Conservation (phyloP, 257 asterid genomes). For the Henckelia pumila region DNA sequence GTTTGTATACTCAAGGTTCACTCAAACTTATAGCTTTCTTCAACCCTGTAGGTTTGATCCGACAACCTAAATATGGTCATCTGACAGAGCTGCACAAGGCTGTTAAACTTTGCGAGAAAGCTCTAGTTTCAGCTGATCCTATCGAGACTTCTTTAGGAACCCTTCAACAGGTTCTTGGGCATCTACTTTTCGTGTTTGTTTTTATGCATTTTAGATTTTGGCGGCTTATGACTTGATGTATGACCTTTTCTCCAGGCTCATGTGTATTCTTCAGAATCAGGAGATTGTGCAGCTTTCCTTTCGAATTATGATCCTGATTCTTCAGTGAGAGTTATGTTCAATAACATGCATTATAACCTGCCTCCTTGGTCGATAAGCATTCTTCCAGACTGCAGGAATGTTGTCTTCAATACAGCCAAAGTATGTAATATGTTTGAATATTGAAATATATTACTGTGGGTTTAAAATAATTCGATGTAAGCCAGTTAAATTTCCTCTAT, state of each 20-base stretch:
- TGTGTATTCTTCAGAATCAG: constrained; percentile 69
- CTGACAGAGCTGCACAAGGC: constrained; percentile 89
- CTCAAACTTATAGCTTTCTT: constrained; percentile 5
- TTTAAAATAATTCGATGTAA: not conserved
- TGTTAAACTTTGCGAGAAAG: constrained; percentile 66
- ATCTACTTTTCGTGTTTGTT: constrained; percentile 8
- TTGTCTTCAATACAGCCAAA: constrained; percentile 86
- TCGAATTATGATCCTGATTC: constrained; percentile 62
- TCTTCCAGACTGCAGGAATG: constrained; percentile 91
- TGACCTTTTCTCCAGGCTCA: constrained; percentile 54
- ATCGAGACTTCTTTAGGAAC: constrained; percentile 77
- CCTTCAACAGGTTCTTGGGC: constrained; percentile 70
- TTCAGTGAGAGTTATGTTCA: constrained; percentile 68
- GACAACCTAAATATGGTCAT: constrained; percentile 93
- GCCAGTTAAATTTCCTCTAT: not conserved
- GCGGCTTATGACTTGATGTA: constrained; percentile 6
- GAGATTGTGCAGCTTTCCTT: constrained; percentile 88
- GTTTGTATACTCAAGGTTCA: not conserved
- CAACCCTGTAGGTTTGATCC: constrained; percentile 52
- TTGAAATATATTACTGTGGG: not conserved
- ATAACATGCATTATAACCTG: constrained; percentile 73
- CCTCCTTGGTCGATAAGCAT: constrained; percentile 99
- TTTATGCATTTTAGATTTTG: not conserved
- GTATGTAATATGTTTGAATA: constrained; percentile 37
- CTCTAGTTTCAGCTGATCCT: constrained; percentile 81